A percentile compares a stretch with the other conserved stretches of the same genome.
Conservation (phyloP, 495 filamentous ascomycete species). For the Aspergillus asperescens region DNA sequence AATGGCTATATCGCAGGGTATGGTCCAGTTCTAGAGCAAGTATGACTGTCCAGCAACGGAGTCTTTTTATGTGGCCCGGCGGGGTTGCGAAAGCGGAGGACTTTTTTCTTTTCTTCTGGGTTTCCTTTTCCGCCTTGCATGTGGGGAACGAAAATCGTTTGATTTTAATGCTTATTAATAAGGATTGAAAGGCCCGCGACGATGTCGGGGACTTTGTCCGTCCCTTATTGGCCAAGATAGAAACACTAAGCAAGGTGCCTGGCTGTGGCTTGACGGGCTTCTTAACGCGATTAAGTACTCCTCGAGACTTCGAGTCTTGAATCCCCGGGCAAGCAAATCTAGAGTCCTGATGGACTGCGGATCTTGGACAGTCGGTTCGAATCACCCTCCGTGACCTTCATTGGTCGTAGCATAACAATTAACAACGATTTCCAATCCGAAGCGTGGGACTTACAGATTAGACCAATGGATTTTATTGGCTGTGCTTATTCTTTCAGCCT, state of each 20-base stretch:
- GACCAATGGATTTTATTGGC: neutral
- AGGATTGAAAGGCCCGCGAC: neutral
- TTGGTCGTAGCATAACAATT: no score
- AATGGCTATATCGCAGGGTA: neutral
- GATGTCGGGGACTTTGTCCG: neutral
- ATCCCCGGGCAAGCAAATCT: no score
- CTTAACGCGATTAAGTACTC: no score
- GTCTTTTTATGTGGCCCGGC: conserved; percentile 25
- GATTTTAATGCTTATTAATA: neutral
- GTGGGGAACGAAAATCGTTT: conserved; percentile 5
- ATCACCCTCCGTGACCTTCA: no score
- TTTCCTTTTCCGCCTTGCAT: conserved; percentile 28
- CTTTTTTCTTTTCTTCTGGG: conserved; percentile 16
- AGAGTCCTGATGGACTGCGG: neutral
- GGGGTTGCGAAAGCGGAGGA: conserved; percentile 39
- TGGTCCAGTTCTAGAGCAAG: conserved; percentile 4
- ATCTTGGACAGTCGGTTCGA: no score
- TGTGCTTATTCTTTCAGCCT: neutral
- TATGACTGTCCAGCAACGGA: conserved; percentile 14
- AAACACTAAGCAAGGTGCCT: no score
- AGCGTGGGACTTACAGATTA: neutral
- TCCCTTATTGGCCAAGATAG: conserved; percentile 6
- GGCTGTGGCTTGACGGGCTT: no score
- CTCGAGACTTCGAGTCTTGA: no score
- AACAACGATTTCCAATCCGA: no score